phyloP scores from a whole-genome alignment of 805 yeast genomes.

The Candida takata region DNA sequence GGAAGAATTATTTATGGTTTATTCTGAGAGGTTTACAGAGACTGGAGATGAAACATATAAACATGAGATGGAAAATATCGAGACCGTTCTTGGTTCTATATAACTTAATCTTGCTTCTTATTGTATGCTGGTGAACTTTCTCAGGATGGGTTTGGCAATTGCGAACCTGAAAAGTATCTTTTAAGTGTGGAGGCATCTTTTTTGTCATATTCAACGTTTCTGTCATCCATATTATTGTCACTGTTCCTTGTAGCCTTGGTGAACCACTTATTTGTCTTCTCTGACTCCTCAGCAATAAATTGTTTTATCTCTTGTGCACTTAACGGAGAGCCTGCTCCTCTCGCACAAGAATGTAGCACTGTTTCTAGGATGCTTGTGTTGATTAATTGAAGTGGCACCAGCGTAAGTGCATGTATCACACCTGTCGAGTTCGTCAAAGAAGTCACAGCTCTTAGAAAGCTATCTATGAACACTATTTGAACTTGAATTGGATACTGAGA shows the following conservation, averaged over 20 bases:
- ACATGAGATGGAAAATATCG: conserved; percentile 9
- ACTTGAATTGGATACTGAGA: background rate
- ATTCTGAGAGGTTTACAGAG: conserved; percentile 26
- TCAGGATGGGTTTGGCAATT: too few relatives aligned
- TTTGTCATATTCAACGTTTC: background rate
- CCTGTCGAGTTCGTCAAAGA: conserved; percentile 15
- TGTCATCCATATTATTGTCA: too few relatives aligned
- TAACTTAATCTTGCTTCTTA: too few relatives aligned
- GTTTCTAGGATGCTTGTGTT: conserved; percentile 7
- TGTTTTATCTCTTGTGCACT: background rate
- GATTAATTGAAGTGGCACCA: conserved; percentile 2
- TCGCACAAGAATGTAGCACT: conserved; percentile 12
- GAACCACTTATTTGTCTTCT: background rate
- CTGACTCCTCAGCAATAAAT: background rate
- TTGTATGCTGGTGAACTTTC: too few relatives aligned
- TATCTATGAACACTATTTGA: conserved; percentile 9
- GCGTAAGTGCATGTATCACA: conserved; percentile 11
- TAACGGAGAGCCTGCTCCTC: conserved; percentile 7
- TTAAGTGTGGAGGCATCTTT: background rate
- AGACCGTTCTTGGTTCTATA: too few relatives aligned
- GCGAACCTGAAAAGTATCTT: background rate
- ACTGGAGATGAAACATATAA: conserved; percentile 26
- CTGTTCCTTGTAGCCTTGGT: background rate
- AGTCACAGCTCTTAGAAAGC: conserved; percentile 8
- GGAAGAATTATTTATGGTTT: conserved; percentile 35